Evolutionary conservation across 164 flowering plant species (phyloP).

Genomic region (Chloranthus sessilifolius): DNA sequence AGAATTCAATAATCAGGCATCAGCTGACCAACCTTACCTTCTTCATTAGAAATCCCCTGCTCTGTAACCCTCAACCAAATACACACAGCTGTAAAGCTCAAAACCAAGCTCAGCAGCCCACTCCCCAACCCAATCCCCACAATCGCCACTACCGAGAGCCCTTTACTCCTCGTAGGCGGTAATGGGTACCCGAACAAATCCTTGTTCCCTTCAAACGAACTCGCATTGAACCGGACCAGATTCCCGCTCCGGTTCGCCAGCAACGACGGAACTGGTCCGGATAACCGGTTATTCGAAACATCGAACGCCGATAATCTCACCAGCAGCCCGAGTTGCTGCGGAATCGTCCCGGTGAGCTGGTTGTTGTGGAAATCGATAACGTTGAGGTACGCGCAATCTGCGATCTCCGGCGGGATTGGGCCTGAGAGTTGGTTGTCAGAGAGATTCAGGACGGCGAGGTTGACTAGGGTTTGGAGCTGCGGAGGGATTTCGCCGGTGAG

Average conservation of each 20-base stretch:
- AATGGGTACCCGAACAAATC: slow-evolving; percentile 88
- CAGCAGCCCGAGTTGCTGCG: slow-evolving; percentile 60
- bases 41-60: slow-evolving; percentile 48
- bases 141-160: slow-evolving; percentile 67
- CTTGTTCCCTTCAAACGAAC: slow-evolving; percentile 68
- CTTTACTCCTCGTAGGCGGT: slow-evolving; percentile 39
- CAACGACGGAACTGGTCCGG: slow-evolving; percentile 63
- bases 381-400: slow-evolving; percentile 78
- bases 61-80: slow-evolving; percentile 85
- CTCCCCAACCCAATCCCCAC: slow-evolving; percentile 95
- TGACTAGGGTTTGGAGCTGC: slow-evolving; percentile 64
- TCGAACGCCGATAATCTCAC: slow-evolving; percentile 72
- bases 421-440: slow-evolving; percentile 68
- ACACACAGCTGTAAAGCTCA: slow-evolving; percentile 89
- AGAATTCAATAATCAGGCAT: slow-evolving; percentile 83
- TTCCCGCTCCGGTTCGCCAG: slow-evolving; percentile 62
- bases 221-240: slow-evolving; percentile 63
- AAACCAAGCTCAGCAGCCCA: slow-evolving; percentile 71
- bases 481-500: slow-evolving; percentile 76
- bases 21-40: slow-evolving; percentile 69
- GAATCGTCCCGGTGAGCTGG: slow-evolving; percentile 61
- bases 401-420: slow-evolving; percentile 61
- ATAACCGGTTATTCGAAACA: slow-evolving; percentile 60
- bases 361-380: slow-evolving; percentile 85
- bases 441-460: slow-evolving; percentile 89